A percentile compares a stretch with the other conserved stretches of the same genome.
These are phyloP conservation scores for Arthrobotrys iridis DNA, from an alignment of 2,329 filamentous ascomycete genomes.

Conservation along the genomic window DNA sequence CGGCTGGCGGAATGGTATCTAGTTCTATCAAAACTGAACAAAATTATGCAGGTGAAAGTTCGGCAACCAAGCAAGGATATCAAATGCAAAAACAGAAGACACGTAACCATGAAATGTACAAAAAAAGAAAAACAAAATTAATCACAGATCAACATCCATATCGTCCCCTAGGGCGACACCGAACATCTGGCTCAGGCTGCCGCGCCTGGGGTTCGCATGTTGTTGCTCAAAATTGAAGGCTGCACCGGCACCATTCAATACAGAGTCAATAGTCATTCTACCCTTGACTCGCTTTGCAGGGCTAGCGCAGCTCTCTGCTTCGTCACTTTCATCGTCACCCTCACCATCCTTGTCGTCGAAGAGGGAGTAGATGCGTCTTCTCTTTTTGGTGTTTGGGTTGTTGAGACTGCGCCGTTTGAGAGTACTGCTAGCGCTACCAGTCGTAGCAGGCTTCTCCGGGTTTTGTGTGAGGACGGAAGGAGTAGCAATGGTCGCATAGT, in stretches of 20 bases:
- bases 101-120: background rate
- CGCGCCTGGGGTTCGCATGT: constrained; percentile 13
- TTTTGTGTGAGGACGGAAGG: constrained; percentile 21
- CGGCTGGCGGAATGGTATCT: constrained; percentile 7
- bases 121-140: constrained; percentile 15
- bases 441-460: background rate
- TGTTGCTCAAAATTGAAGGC: constrained; percentile 24
- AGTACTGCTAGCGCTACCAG: constrained; percentile 18
- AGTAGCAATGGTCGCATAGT: constrained; percentile 28
- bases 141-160: constrained; percentile 50
- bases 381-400: constrained; percentile 49
- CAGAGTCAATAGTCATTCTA: constrained; percentile 51
- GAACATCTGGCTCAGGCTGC: constrained; percentile 51
- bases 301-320: constrained; percentile 35
- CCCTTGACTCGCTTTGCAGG: constrained; percentile 45
- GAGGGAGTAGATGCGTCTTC: constrained; percentile 44
- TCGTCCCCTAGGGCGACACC: constrained; percentile 37
- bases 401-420: constrained; percentile 40
- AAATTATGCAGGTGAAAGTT: background rate
- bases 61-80: constrained; percentile 5
- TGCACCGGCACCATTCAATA: constrained; percentile 40
- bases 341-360: constrained; percentile 43
- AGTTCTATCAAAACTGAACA: constrained; percentile 1
- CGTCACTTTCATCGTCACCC: constrained; percentile 53
- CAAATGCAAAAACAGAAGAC: background rate